Evolutionary conservation across 2,329 filamentous ascomycete species (phyloP).

Genomic region (Cercospora brassicicola): DNA sequence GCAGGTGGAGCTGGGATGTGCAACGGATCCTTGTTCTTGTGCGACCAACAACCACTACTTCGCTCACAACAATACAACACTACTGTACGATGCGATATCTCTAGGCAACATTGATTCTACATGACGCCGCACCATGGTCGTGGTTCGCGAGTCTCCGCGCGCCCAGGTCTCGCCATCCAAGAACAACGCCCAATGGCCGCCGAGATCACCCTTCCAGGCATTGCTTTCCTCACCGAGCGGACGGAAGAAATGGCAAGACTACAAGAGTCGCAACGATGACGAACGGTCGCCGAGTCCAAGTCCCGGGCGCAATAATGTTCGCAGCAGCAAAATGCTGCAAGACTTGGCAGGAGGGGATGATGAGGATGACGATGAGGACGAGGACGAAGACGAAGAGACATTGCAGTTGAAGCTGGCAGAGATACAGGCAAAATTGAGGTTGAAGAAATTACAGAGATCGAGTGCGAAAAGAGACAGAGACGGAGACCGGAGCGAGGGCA

Average conservation of each 20-base stretch:
- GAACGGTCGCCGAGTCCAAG: constrained; percentile 57
- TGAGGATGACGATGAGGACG: constrained; percentile 36
- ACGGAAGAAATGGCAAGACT: constrained; percentile 69
- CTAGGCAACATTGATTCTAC: constrained; percentile 4
- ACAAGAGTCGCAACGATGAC: constrained; percentile 55
- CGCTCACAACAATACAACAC: constrained; percentile 10
- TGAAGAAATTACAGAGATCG: constrained; percentile 72
- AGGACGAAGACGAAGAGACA: constrained; percentile 73
- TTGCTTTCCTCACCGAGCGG: constrained; percentile 73
- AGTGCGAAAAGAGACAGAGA: constrained; percentile 22
- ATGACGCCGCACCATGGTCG: constrained; percentile 39
- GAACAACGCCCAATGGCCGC: constrained; percentile 57
- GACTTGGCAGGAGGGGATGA: constrained; percentile 31
- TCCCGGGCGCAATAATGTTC: constrained; percentile 42
- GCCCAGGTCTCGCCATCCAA: constrained; percentile 47
- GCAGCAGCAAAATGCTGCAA: constrained; percentile 34
- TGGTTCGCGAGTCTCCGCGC: constrained; percentile 51
- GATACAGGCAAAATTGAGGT: constrained; percentile 80
- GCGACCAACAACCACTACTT: constrained; percentile 9
- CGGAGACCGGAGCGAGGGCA: constrained; percentile 9
- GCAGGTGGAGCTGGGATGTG: neutral
- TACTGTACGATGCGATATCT: constrained; percentile 5
- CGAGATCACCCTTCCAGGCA: constrained; percentile 62
- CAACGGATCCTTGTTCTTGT: constrained; percentile 16
- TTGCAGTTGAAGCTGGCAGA: constrained; percentile 81